Base-by-base conservation (phyloP, 2,329 filamentous ascomycete species). In the Ascocoryne sarcoides region DNA sequence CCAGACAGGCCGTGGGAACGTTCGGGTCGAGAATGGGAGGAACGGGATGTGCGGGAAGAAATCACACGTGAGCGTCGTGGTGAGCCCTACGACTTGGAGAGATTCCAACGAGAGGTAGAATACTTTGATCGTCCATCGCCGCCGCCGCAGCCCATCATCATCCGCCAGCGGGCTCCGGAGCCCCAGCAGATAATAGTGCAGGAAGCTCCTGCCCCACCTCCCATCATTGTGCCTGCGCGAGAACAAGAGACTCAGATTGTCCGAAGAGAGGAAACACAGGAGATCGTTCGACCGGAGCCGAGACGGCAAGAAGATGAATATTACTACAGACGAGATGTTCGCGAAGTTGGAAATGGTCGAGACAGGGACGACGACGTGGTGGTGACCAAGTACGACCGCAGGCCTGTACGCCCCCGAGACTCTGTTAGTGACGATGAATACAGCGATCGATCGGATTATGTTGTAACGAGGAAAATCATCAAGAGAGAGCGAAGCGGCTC, bases 21-120 rank as follows among this genome's bases (percentile, higher is more conserved):
- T 3, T 46, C 42, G 10, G 35, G 44, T 31, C 49, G 48, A 33
- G 43, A 45, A 19, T 56, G 54, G 54, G 54, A 58, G 30, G 54
- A 56, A 32, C 48, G 51, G 29, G 51, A 55, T 28, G 47, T 51
- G 28, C 43, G 49, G 32, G 54, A 56, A 43, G 52, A 52, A 33
- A 36, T 47, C 39, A 42, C 43, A 26, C 36, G 47, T 4, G 52
- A 56, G 33, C 51, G 49, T 17, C 48, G 50, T n/a, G 53, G 58
- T 10, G 54, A 58, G 28, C 55, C 55, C 10, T 55, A 54, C 41
- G 71, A 79, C 14, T 53, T 78, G 31, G 76, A 80, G 56, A 69
- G 68, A 54, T 77, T 76, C 53, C 71, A 71, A 52, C 72, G 71
- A 57, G 76, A 81, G 56, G 75, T 73, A 2, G 76, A 81, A 49